Conservation (phyloP, 371 early-diverging fungal species). For the Mucor sp. region DNA sequence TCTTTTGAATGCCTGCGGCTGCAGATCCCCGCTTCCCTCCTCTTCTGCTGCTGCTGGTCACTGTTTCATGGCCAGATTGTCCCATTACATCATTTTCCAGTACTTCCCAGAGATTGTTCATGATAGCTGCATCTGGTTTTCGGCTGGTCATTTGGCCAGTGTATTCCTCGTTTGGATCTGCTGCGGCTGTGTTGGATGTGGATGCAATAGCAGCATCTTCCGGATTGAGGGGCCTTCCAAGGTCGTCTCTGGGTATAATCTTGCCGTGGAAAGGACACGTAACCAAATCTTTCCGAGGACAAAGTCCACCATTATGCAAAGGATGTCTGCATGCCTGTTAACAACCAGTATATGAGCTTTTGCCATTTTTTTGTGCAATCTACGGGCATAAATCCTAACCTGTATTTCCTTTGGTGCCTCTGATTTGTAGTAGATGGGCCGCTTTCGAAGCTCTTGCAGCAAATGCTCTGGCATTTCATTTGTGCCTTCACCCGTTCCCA, state of each 20-base stretch:
- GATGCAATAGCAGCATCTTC: background rate
- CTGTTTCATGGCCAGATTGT: conserved; percentile 44
- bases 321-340: conserved; percentile 66
- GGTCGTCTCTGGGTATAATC: conserved; percentile 68
- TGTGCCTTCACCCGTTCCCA: conserved; percentile 67
- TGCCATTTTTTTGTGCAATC: background rate
- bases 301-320: conserved; percentile 66
- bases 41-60: conserved; percentile 10
- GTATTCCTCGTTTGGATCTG: background rate
- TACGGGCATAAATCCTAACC: conserved; percentile 24
- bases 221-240: conserved; percentile 37
- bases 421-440: conserved; percentile 51
- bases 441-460: conserved; percentile 52
- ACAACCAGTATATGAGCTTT: background rate
- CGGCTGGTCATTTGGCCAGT: background rate
- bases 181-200: background rate
- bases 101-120: conserved; percentile 54
- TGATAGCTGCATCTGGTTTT: conserved; percentile 4
- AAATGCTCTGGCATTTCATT: conserved; percentile 59
- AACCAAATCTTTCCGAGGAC: conserved; percentile 68
- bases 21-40: conserved; percentile 13
- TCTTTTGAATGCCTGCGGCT: background rate
- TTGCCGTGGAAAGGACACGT: conserved; percentile 76
- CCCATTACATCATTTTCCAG: conserved; percentile 56
- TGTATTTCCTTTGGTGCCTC: conserved; percentile 38